Base-by-base conservation (phyloP, 805 yeast genomes). In the Scheffersomyces spartinae region DNA sequence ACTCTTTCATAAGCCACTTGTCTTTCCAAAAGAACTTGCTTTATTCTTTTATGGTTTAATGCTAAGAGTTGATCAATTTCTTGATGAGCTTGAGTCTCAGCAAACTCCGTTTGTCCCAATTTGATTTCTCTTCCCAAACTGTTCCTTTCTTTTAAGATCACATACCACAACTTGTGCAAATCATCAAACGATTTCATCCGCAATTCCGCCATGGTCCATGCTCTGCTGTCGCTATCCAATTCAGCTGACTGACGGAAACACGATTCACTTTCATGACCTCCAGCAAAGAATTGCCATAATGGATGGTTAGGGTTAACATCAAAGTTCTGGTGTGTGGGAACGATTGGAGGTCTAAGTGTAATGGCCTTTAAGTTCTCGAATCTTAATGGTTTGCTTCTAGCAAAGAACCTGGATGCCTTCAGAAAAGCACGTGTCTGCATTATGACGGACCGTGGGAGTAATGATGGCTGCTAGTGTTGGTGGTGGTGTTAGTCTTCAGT, bases 181-280 rank as follows among this genome's bases (percentile, higher is more conserved):
- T 91, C 98, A 20, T 85, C 91, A 45, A 85, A 91, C 10, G 83
- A 72, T 52, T 91, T 91, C 34, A 93, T 68, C 49, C 98, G 74
- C 40, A 91, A 68, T 47, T 88, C 97, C 4, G 84, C 78, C 27
- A 85, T 64, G 5, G 78, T 56, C 98, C 98, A 91, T 4, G 91
- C 59, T 40, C 94, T 67, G 9, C 91, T 75, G 7, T 60, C 55
- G 15, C 50, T 45, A 18, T 56, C 55, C 15, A 73, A 42, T 13
- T 75, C 81, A 2, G 62, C 69, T 3, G 66, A 52, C 2, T 61
- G 47, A 39, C 96, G 68, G 32, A 80, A 54, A 32, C 74, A 71
- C 6, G 38, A 29, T 40, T 66, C 61, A 30, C 74, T 63, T 20
- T 80, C 67, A 35, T 48, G 46, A 4, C 62, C 66, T 4, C 45